Conservation (phyloP, 768 basidiomycete species). For the Suillus subalutaceus region DNA sequence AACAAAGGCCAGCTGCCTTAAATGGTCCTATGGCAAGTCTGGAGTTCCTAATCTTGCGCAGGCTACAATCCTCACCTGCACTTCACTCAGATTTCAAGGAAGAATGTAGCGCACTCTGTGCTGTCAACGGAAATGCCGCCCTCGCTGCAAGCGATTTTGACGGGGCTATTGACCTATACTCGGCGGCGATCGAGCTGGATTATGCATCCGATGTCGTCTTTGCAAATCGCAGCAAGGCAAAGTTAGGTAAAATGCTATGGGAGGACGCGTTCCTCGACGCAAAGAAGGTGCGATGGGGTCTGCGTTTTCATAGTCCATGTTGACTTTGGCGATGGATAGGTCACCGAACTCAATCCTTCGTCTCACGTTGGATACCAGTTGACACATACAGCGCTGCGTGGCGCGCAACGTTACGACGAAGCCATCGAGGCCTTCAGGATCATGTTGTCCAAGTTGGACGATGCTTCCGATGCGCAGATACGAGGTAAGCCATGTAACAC, state of each 20-base stretch:
- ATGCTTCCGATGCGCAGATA: not conserved
- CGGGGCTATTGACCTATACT: not conserved
- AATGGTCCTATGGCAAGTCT: not conserved
- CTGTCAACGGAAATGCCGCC: not conserved
- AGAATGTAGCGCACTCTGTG: not conserved
- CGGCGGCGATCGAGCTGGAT: not conserved
- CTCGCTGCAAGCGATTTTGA: not conserved
- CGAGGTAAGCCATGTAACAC: not conserved
- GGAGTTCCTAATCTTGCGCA: not conserved
- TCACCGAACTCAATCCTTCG: not conserved
- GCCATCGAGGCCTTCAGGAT: not conserved
- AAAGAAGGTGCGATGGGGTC: not conserved
- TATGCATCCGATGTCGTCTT: not conserved
- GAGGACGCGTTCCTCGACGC: not conserved
- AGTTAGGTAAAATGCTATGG: not conserved
- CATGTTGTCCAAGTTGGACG: not conserved
- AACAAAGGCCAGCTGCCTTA: not conserved
- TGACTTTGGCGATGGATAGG: not conserved
- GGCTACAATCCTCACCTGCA: not conserved
- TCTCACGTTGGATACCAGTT: not conserved
- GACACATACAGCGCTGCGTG: not conserved
- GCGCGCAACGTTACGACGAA: not conserved
- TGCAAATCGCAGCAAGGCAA: not conserved
- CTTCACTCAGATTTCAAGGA: not conserved
- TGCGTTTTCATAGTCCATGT: not conserved